Evolutionary conservation across 345 rosid species (phyloP).

Genomic region (Sisymbrium irio): DNA sequence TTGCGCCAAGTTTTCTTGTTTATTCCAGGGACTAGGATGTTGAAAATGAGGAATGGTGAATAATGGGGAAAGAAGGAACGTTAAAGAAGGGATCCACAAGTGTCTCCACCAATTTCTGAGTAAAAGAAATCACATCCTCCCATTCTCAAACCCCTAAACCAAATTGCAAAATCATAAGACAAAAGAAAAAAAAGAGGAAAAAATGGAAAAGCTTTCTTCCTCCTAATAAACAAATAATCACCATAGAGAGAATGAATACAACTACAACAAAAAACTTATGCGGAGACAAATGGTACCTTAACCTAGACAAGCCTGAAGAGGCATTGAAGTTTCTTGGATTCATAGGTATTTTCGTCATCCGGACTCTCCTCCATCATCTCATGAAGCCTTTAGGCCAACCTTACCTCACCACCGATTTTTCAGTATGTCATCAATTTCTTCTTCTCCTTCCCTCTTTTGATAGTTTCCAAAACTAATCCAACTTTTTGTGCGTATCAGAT

Average conservation of each 20-base stretch:
- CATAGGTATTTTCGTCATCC: constrained; percentile 40
- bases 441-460: neutral
- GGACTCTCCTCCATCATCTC: constrained; percentile 60
- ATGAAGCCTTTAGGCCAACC: constrained; percentile 75
- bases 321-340: constrained; percentile 49
- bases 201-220: constrained; percentile 25
- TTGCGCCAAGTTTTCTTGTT: neutral
- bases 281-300: constrained; percentile 40
- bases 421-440: constrained; percentile 42
- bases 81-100: constrained; percentile 23
- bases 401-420: constrained; percentile 68
- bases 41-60: constrained; percentile 8
- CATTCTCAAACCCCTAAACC: constrained; percentile 20
- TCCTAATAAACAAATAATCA: constrained; percentile 16
- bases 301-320: constrained; percentile 48
- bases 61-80: neutral
- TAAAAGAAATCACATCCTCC: constrained; percentile 19
- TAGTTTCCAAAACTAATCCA: neutral
- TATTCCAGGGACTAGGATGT: neutral
- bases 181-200: neutral
- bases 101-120: constrained; percentile 24
- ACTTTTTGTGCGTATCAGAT: constrained; percentile 42
- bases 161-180: constrained; percentile 11
- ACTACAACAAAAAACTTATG: constrained; percentile 33
- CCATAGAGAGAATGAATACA: constrained; percentile 21